Conservation (phyloP, 192 early-diverging fungal genomes). For the Umbelopsis sp. region DNA sequence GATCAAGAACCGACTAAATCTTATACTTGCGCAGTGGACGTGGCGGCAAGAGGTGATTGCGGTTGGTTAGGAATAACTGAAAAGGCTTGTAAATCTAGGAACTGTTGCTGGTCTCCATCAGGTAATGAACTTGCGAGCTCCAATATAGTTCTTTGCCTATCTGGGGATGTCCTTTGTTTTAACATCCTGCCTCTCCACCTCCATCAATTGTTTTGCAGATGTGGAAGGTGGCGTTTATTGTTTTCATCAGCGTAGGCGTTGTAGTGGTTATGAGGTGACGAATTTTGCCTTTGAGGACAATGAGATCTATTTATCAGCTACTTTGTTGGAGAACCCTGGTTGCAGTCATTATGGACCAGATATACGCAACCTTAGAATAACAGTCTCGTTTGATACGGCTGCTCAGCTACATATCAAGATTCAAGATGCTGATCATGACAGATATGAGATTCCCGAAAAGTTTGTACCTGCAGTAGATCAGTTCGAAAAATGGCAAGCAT, state of each 20-base stretch:
- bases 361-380: slow-evolving; percentile 8
- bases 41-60: slow-evolving; percentile 2
- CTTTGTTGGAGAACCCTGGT: neutral
- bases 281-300: neutral
- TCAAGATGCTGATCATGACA: slow-evolving; percentile 14
- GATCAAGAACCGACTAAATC: slow-evolving; percentile 1
- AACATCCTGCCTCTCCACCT: too few species aligned
- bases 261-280: slow-evolving; percentile 3
- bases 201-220: slow-evolving; percentile 10
- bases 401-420: slow-evolving; percentile 15
- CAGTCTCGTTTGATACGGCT: slow-evolving; percentile 1
- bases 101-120: slow-evolving; percentile 7
- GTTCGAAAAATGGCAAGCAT: slow-evolving; percentile 1
- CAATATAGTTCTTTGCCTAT: neutral
- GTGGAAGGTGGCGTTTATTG: slow-evolving; percentile 16
- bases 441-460: neutral
- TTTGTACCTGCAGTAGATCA: slow-evolving; percentile 9
- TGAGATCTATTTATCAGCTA: neutral
- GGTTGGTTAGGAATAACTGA: slow-evolving; percentile 13
- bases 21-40: neutral
- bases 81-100: neutral
- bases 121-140: neutral
- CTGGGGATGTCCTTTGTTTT: too few species aligned
- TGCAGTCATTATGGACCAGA: slow-evolving; percentile 10
- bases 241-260: neutral